Conservation (phyloP, 164 flowering plant genomes). For the Tinospora cordifolia region DNA sequence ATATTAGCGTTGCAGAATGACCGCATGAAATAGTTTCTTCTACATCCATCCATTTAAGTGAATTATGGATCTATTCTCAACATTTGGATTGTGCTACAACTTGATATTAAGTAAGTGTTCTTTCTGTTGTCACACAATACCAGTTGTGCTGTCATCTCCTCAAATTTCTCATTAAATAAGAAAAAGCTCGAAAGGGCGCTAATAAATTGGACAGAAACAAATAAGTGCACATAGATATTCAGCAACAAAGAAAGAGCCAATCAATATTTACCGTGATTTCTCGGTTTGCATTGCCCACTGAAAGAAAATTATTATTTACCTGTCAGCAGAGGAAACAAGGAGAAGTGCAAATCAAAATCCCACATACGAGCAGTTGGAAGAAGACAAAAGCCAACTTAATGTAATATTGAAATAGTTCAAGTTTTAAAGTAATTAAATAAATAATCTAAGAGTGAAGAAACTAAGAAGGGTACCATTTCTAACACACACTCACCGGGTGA, state of each 20-base stretch:
- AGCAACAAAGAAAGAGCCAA: conserved; percentile 2
- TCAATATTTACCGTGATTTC: conserved; percentile 58
- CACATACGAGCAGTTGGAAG: too few species aligned
- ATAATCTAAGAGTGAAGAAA: background rate
- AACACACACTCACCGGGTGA: conserved; percentile 75
- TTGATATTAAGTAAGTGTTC: background rate
- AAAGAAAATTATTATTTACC: conserved; percentile 93
- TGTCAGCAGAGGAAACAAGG: conserved; percentile 26
- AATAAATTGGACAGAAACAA: background rate
- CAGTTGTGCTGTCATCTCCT: background rate
- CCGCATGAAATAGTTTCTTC: background rate
- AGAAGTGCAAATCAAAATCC: background rate
- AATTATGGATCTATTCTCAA: too few species aligned
- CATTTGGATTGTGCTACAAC: too few species aligned
- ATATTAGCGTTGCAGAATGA: background rate
- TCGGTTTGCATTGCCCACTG: conserved; percentile 79
- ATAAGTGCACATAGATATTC: background rate
- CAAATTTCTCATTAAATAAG: background rate
- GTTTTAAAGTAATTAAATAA: background rate
- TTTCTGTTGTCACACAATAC: background rate
- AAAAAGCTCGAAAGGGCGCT: background rate
- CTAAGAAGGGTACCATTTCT: background rate
- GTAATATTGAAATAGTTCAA: too few species aligned
- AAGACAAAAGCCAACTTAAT: too few species aligned
- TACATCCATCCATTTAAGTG: too few species aligned